Evolutionary conservation across 176 grass and related monocot species (phyloP).

Genomic region (Typha latifolia): DNA sequence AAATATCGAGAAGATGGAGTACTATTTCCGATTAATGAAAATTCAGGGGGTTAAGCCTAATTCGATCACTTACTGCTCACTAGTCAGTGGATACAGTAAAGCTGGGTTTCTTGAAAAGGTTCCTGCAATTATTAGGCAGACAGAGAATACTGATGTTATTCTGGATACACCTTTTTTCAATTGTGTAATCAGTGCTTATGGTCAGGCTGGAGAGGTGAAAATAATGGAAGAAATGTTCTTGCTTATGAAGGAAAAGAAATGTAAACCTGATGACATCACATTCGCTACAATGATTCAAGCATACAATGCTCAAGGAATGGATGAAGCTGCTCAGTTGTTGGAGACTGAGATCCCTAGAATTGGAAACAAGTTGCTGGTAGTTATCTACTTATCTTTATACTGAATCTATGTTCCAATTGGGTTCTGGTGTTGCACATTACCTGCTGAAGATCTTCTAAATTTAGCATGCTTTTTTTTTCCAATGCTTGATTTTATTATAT

Average conservation of each 20-base stretch:
- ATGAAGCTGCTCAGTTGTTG: slow-evolving; percentile 43
- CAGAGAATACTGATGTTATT: slow-evolving; percentile 59
- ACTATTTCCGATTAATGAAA: slow-evolving; percentile 84
- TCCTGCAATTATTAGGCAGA: slow-evolving; percentile 66
- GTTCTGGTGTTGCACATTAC: neutral
- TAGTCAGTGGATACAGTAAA: slow-evolving; percentile 67
- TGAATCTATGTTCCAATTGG: neutral
- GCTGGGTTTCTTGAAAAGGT: slow-evolving; percentile 55
- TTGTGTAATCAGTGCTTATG: slow-evolving; percentile 66
- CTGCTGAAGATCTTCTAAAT: slow-evolving; percentile 6
- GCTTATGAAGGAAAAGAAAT: slow-evolving; percentile 85
- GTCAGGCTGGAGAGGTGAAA: slow-evolving; percentile 48
- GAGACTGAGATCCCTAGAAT: slow-evolving; percentile 25
- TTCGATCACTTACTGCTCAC: slow-evolving; percentile 70
- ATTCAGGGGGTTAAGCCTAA: slow-evolving; percentile 72
- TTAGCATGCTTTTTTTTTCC: neutral
- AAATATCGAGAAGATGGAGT: slow-evolving; percentile 83
- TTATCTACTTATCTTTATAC: slow-evolving; percentile 14
- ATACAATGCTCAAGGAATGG: slow-evolving; percentile 56
- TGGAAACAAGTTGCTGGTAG: slow-evolving; percentile 32
- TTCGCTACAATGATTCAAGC: slow-evolving; percentile 58
- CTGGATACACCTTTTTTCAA: slow-evolving; percentile 90
- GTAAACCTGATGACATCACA: slow-evolving; percentile 58
- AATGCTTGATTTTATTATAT: neutral
- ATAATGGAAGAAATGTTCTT: slow-evolving; percentile 83